Conservation (phyloP, 768 basidiomycete species). For the Macrolepiota dolichaula region DNA sequence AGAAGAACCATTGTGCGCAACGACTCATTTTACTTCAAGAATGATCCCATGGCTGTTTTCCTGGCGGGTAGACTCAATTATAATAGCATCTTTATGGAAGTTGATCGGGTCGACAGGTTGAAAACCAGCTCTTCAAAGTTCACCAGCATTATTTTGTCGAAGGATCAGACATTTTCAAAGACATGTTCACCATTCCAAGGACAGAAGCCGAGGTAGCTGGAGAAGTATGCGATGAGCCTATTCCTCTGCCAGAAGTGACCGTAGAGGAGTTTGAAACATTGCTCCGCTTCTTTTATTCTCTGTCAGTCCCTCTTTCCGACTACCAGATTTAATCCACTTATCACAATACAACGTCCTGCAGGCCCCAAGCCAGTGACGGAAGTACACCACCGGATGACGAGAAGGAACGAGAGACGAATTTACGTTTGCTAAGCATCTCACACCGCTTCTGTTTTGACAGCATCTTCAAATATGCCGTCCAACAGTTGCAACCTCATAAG, state of each 20-base stretch:
- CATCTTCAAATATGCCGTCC: slow-evolving; percentile 31
- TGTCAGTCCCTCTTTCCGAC: slow-evolving; percentile 23
- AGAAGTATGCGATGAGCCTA: slow-evolving; percentile 28
- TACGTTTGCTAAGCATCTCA: slow-evolving; percentile 35
- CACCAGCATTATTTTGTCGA: slow-evolving; percentile 35
- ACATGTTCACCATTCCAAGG: slow-evolving; percentile 28
- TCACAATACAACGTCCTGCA: slow-evolving; percentile 22
- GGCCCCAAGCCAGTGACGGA: slow-evolving; percentile 18
- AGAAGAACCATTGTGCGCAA: not conserved
- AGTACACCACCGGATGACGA: not conserved
- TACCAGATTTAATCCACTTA: not conserved
- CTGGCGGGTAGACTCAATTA: slow-evolving; percentile 11
- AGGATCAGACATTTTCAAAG: slow-evolving; percentile 36
- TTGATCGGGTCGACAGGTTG: slow-evolving; percentile 24
- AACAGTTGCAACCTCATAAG: slow-evolving; percentile 14
- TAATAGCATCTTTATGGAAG: not conserved
- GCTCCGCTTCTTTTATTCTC: slow-evolving; percentile 35
- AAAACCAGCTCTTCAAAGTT: slow-evolving; percentile 23
- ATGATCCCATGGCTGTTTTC: slow-evolving; percentile 17
- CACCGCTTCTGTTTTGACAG: slow-evolving; percentile 34
- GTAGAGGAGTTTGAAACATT: slow-evolving; percentile 32
- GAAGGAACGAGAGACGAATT: slow-evolving; percentile 24
- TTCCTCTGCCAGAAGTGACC: slow-evolving; percentile 29
- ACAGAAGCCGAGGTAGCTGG: slow-evolving; percentile 19
- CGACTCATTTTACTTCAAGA: not conserved